phyloP scores from a whole-genome alignment of 805 yeast species.

The Groenewaldozyma salmanticensis region DNA sequence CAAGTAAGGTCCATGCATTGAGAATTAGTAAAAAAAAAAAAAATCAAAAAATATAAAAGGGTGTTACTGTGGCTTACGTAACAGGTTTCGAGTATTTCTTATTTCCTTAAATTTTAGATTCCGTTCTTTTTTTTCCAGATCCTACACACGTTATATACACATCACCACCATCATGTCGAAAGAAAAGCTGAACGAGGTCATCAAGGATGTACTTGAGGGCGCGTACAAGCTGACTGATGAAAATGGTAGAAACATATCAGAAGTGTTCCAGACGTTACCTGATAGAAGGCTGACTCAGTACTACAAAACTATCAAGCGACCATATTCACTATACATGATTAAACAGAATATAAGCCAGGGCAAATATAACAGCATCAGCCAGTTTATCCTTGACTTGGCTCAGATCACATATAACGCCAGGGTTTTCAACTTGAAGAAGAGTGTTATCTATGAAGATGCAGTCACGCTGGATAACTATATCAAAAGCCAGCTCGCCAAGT shows the following conservation, averaged over 20 bases:
- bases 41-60: too few species aligned
- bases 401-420: slow-evolving; percentile 89
- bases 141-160: too few species aligned
- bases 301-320: slow-evolving; percentile 65
- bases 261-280: slow-evolving; percentile 66
- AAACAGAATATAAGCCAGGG: slow-evolving; percentile 43
- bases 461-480: slow-evolving; percentile 45
- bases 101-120: too few species aligned
- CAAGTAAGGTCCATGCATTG: neutral
- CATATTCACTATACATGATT: slow-evolving; percentile 72
- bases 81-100: too few species aligned
- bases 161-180: too few species aligned
- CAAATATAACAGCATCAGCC: slow-evolving; percentile 51
- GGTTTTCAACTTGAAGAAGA: slow-evolving; percentile 63
- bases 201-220: slow-evolving; percentile 24
- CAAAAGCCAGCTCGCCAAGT: slow-evolving; percentile 38
- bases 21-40: too few species aligned
- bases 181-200: slow-evolving; percentile 5
- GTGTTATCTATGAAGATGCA: slow-evolving; percentile 62
- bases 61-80: too few species aligned
- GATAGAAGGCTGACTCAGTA: slow-evolving; percentile 65
- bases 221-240: slow-evolving; percentile 23
- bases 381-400: slow-evolving; percentile 66
- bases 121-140: too few species aligned
- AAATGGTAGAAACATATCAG: slow-evolving; percentile 37